phyloP scores from a whole-genome alignment of 2,329 filamentous ascomycete genomes.

The Fusarium graminum region DNA sequence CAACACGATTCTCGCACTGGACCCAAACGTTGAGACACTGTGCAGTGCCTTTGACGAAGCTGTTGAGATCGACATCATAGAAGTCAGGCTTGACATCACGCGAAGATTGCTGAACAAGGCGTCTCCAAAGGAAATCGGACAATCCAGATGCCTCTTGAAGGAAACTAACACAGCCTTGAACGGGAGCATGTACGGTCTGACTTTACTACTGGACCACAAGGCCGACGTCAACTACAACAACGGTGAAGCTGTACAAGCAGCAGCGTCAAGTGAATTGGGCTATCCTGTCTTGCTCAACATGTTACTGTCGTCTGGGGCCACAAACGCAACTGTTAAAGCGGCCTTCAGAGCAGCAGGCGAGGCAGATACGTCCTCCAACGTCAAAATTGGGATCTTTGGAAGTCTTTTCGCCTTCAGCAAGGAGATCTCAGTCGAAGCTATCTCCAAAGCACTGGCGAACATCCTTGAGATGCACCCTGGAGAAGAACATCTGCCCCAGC shows the following conservation, averaged over 20 bases:
- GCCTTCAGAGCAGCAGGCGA: conserved; percentile 17
- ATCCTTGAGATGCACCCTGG: conserved; percentile 7
- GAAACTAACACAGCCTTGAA: conserved; percentile 10
- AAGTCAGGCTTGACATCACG: conserved; percentile 9
- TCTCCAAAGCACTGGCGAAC: conserved; percentile 13
- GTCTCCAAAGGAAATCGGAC: conserved; percentile 15
- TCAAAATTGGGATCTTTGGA: conserved; percentile 14
- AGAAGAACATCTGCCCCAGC: neutral
- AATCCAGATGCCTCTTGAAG: conserved; percentile 7
- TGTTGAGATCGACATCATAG: neutral
- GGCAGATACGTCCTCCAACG: neutral
- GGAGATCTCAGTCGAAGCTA: neutral
- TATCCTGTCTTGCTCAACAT: conserved; percentile 16
- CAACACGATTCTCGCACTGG: neutral
- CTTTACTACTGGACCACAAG: conserved; percentile 12
- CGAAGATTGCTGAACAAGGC: neutral
- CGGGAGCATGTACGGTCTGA: conserved; percentile 4
- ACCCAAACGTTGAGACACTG: neutral
- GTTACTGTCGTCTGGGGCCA: conserved; percentile 6
- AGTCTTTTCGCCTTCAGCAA: conserved; percentile 6
- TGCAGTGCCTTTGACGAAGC: conserved; percentile 5
- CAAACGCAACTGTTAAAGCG: neutral
- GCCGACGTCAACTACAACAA: conserved; percentile 21
- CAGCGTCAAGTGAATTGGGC: conserved; percentile 2
- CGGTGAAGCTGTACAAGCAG: conserved; percentile 10